A percentile compares a stretch with the other conserved stretches of the same genome.
These are phyloP conservation scores for Actinidia arguta DNA, from an alignment of 179 eudicot species.

Conservation along the genomic window DNA sequence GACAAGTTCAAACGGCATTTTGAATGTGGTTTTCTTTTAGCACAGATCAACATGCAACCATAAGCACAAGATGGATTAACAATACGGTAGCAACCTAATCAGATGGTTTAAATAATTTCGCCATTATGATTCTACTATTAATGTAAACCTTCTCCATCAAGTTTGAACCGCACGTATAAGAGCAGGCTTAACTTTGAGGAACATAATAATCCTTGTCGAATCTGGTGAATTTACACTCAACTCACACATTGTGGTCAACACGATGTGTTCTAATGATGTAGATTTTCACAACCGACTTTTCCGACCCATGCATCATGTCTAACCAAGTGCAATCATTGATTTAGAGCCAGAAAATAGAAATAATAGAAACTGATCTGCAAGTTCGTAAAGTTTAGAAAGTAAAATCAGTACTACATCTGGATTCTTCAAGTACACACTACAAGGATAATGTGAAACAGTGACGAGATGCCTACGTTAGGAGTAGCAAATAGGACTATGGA, in stretches of 20 bases:
- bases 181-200: too few species aligned
- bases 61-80: not conserved
- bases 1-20: not conserved
- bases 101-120: not conserved
- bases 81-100: not conserved
- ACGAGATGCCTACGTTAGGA: constrained; percentile 77
- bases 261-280: too few species aligned
- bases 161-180: too few species aligned
- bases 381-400: not conserved
- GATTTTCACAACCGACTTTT: not conserved
- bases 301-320: not conserved
- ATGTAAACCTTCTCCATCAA: too few species aligned
- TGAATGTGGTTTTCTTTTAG: not conserved
- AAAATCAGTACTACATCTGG: not conserved
- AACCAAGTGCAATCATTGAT: not conserved
- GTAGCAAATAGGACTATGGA: constrained; percentile 86
- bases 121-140: not conserved
- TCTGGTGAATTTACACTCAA: too few species aligned
- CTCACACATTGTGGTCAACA: too few species aligned
- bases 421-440: not conserved
- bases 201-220: too few species aligned
- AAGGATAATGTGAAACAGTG: not conserved
- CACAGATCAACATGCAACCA: not conserved
- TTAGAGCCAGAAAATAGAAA: not conserved
- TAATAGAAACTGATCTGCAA: not conserved